phyloP scores from a whole-genome alignment of 257 asterid genomes.

The Solanum medicagineum region DNA sequence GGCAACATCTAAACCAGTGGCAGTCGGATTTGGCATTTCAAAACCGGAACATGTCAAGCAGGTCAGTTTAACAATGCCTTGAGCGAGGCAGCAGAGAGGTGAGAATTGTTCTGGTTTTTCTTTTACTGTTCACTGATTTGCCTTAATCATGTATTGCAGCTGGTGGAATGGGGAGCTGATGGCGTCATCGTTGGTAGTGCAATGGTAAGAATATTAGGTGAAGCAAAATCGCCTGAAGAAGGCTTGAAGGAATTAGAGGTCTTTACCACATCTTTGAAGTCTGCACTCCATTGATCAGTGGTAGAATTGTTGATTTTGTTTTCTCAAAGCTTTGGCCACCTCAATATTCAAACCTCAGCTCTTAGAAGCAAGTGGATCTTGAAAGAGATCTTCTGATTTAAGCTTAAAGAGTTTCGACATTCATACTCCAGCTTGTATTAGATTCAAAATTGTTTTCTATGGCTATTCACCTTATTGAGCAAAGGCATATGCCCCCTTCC shows the following conservation, averaged over 20 bases:
- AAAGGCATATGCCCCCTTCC: no score
- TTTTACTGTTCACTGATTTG: neutral
- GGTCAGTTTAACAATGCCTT: constrained; percentile 20
- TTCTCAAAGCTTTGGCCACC: neutral
- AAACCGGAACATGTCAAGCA: constrained; percentile 77
- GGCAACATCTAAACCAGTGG: constrained; percentile 72
- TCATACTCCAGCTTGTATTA: neutral
- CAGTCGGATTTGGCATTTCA: constrained; percentile 92
- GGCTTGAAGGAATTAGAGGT: constrained; percentile 58
- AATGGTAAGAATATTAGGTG: constrained; percentile 63
- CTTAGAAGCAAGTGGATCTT: neutral
- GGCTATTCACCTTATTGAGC: neutral
- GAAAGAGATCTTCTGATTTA: neutral
- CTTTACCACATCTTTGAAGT: constrained; percentile 57
- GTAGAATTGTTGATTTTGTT: neutral
- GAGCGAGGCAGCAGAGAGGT: neutral
- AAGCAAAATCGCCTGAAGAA: constrained; percentile 74
- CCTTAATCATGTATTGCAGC: constrained; percentile 18
- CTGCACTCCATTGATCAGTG: constrained; percentile 34
- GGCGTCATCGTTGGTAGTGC: constrained; percentile 95
- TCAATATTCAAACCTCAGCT: neutral
- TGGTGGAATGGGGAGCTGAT: constrained; percentile 89
- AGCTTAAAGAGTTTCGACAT: neutral
- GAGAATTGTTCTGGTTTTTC: neutral
- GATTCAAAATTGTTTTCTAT: neutral